phyloP scores from a whole-genome alignment of 2,329 filamentous ascomycete species.

The Arthrobotrys musiformis region DNA sequence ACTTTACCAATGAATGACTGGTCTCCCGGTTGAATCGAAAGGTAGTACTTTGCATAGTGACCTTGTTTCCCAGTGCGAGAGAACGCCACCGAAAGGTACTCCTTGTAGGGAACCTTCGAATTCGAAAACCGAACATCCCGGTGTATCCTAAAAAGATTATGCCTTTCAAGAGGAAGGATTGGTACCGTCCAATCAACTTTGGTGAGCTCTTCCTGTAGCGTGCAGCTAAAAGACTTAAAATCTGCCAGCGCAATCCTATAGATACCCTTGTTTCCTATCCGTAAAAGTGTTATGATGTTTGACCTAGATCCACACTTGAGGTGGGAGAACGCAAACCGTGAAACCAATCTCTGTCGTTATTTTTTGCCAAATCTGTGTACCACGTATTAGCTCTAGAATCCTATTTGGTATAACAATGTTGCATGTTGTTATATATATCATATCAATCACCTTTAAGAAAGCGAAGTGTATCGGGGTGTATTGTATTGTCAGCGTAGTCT shows the following conservation, averaged over 20 bases:
- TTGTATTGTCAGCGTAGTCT: conserved; percentile 66
- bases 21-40: conserved; percentile 78
- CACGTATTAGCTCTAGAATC: not conserved
- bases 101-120: conserved; percentile 44
- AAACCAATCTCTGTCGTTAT: conserved; percentile 71
- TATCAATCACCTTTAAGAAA: conserved; percentile 65
- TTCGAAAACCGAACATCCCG: conserved; percentile 78
- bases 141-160: conserved; percentile 83
- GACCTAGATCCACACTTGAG: not conserved
- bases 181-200: conserved; percentile 81
- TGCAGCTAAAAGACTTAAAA: conserved; percentile 81
- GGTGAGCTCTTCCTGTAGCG: conserved; percentile 75
- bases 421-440: not conserved
- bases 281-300: not conserved
- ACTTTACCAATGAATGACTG: conserved; percentile 75
- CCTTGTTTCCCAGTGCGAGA: conserved; percentile 88
- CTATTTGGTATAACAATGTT: no score
- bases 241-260: conserved; percentile 82
- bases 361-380: conserved; percentile 68
- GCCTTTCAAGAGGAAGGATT: conserved; percentile 84
- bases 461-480: conserved; percentile 70
- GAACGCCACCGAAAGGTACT: conserved; percentile 61
- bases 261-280: conserved; percentile 78
- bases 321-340: conserved; percentile 65
- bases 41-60: conserved; percentile 86